Conservation (phyloP, 768 basidiomycete species). For the Pulveroboletus sp. region DNA sequence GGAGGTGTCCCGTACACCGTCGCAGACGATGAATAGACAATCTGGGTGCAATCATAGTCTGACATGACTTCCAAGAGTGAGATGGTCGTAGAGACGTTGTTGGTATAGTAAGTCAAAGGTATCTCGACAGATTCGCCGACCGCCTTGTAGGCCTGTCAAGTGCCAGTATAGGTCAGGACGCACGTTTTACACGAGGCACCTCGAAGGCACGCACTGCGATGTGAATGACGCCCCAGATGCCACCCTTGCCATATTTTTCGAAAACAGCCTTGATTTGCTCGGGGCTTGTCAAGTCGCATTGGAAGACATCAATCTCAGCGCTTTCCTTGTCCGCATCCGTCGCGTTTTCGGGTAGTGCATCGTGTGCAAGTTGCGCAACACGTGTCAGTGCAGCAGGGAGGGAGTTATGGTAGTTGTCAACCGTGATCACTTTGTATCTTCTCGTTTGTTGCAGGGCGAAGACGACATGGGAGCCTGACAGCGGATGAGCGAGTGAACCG, state of each 20-base stretch:
- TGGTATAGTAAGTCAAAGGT: slow-evolving; percentile 88
- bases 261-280: slow-evolving; percentile 76
- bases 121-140: slow-evolving; percentile 95
- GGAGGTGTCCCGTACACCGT: slow-evolving; percentile 97
- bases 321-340: slow-evolving; percentile 66
- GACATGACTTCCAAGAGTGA: slow-evolving; percentile 83
- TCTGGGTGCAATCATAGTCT: slow-evolving; percentile 74
- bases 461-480: slow-evolving; percentile 87
- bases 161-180: background rate
- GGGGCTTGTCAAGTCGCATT: slow-evolving; percentile 70
- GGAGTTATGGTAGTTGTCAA: slow-evolving; percentile 96
- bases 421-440: slow-evolving; percentile 85
- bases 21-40: slow-evolving; percentile 97
- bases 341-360: slow-evolving; percentile 61
- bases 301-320: slow-evolving; percentile 63
- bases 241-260: slow-evolving; percentile 77
- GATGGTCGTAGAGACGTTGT: slow-evolving; percentile 89
- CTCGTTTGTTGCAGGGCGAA: slow-evolving; percentile 81
- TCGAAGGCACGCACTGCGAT: slow-evolving; percentile 71
- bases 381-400: slow-evolving; percentile 67
- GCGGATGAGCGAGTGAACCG: slow-evolving; percentile 7
- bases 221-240: slow-evolving; percentile 96
- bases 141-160: slow-evolving; percentile 83
- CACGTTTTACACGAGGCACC: background rate
- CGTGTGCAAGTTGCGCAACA: slow-evolving; percentile 74